A percentile compares a stretch with the other conserved stretches of the same genome.
phyloP scores from a whole-genome alignment of 192 early-diverging fungal species.

The Backusella tarrabulga region DNA sequence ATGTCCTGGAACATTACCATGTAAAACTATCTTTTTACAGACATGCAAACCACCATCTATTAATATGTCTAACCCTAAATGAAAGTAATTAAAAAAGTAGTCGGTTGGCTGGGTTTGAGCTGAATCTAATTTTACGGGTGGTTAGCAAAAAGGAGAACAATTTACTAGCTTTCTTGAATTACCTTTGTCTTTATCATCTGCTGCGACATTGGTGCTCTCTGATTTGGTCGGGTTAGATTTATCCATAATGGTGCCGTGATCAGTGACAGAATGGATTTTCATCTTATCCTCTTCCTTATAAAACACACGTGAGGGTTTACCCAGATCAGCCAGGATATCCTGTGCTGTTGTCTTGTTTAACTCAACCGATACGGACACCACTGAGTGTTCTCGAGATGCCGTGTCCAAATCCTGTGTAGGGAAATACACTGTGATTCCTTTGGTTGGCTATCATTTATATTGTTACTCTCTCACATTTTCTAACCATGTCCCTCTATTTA shows the following conservation, averaged over 20 bases:
- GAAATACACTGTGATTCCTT: conserved; percentile 42
- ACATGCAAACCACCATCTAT: conserved; percentile 66
- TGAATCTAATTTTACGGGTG: not conserved
- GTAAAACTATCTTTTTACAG: conserved; percentile 70
- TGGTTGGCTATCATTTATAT: conserved; percentile 29
- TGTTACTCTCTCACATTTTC: not conserved
- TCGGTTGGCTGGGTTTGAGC: conserved; percentile 46
- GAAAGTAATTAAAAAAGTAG: conserved; percentile 80
- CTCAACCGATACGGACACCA: conserved; percentile 34
- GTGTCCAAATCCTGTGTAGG: conserved; percentile 20
- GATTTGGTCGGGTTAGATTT: conserved; percentile 25
- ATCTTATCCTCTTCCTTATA: conserved; percentile 74
- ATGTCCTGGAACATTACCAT: conserved; percentile 69
- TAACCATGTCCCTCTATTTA: not conserved
- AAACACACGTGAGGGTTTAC: conserved; percentile 58
- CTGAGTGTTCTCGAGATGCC: not conserved
- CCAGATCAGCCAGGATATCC: conserved; percentile 70
- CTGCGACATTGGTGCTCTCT: not conserved
- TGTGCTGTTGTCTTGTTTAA: conserved; percentile 61
- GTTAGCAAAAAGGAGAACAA: not conserved
- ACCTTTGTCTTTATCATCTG: conserved; percentile 36
- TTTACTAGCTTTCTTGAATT: not conserved
- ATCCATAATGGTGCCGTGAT: conserved; percentile 17
- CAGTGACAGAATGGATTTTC: conserved; percentile 58
- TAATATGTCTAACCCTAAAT: conserved; percentile 69